These are phyloP conservation scores for Diaporthe sp. DNA, from an alignment of 2,329 filamentous ascomycete genomes.

Conservation along the genomic window DNA sequence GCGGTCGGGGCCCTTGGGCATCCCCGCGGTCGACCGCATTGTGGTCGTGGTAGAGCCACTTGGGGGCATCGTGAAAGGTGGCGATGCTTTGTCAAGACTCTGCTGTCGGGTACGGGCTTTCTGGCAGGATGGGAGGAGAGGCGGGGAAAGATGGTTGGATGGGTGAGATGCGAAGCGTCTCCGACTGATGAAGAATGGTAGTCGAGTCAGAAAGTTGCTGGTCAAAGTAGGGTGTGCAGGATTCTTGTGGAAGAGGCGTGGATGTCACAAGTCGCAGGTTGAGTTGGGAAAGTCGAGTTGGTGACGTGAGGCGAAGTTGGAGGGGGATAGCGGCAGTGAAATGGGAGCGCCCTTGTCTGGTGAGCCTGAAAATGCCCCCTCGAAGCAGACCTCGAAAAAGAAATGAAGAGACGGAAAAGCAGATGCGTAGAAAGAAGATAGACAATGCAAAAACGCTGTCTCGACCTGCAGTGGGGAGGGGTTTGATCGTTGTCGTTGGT, in stretches of 20 bases:
- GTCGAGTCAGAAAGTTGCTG: not conserved
- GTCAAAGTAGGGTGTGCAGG: not conserved
- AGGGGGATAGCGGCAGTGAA: slow-evolving; percentile 5
- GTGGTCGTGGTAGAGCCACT: slow-evolving; percentile 42
- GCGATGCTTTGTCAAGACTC: slow-evolving; percentile 17
- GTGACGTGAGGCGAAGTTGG: slow-evolving; percentile 27
- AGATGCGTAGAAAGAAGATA: slow-evolving; percentile 15
- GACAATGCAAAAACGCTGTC: slow-evolving; percentile 28
- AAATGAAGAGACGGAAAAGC: not conserved
- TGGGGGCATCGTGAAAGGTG: slow-evolving; percentile 47
- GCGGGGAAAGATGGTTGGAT: slow-evolving; percentile 33
- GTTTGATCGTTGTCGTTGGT: slow-evolving; percentile 16
- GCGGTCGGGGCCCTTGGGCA: slow-evolving; percentile 72
- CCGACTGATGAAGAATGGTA: slow-evolving; percentile 8
- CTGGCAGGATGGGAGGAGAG: slow-evolving; percentile 35
- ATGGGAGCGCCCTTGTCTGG: not conserved
- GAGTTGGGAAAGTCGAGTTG: slow-evolving; percentile 14
- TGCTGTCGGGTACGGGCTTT: slow-evolving; percentile 34
- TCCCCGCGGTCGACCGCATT: slow-evolving; percentile 54
- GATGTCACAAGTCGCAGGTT: slow-evolving; percentile 15
- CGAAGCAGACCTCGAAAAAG: slow-evolving; percentile 11
- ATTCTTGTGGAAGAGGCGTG: not conserved
- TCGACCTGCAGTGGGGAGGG: slow-evolving; percentile 1
- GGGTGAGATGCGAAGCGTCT: slow-evolving; percentile 1
- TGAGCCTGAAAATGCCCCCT: slow-evolving; percentile 1